These are phyloP conservation scores for Annulohypoxylon bovei DNA, from an alignment of 495 filamentous ascomycete genomes.

Conservation along the genomic window DNA sequence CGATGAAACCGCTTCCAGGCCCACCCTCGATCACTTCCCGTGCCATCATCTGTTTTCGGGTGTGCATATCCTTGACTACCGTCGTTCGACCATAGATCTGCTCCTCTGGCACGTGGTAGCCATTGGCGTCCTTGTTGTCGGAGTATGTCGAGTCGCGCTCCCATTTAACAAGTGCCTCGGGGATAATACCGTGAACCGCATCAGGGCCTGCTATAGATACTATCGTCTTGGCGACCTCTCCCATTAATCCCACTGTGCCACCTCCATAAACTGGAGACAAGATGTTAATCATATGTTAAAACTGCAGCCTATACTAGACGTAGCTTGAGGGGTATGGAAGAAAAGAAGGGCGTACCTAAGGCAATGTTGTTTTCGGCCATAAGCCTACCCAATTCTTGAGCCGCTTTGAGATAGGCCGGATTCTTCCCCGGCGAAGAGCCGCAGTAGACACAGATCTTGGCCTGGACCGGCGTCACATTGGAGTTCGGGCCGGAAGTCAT, in stretches of 20 bases:
- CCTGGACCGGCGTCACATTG: constrained; percentile 48
- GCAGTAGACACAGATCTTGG: constrained; percentile 82
- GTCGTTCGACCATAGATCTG: constrained; percentile 82
- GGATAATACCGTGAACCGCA: constrained; percentile 93
- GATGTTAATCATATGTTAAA: constrained; percentile 22
- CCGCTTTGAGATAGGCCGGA: constrained; percentile 75
- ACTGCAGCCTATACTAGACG: background rate
- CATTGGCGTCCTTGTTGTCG: constrained; percentile 43
- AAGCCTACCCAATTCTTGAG: constrained; percentile 75
- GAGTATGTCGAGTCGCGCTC: constrained; percentile 69
- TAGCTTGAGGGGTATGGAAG: no score
- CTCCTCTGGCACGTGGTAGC: constrained; percentile 66
- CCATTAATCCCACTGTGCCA: constrained; percentile 94
- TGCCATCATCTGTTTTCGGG: constrained; percentile 92
- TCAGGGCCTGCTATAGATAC: constrained; percentile 82
- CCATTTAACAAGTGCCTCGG: constrained; percentile 80
- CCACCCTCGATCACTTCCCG: constrained; percentile 82
- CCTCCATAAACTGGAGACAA: constrained; percentile 80
- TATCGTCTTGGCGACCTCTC: constrained; percentile 87
- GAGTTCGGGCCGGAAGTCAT: constrained; percentile 38
- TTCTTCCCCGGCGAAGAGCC: constrained; percentile 76
- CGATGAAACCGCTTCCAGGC: constrained; percentile 86
- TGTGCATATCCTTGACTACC: constrained; percentile 94
- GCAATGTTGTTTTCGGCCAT: constrained; percentile 79
- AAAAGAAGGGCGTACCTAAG: constrained; percentile 57